These are phyloP conservation scores for Blastocystis sp. DNA, from an alignment of 352 stramenopile genomes.

Conservation along the genomic window DNA sequence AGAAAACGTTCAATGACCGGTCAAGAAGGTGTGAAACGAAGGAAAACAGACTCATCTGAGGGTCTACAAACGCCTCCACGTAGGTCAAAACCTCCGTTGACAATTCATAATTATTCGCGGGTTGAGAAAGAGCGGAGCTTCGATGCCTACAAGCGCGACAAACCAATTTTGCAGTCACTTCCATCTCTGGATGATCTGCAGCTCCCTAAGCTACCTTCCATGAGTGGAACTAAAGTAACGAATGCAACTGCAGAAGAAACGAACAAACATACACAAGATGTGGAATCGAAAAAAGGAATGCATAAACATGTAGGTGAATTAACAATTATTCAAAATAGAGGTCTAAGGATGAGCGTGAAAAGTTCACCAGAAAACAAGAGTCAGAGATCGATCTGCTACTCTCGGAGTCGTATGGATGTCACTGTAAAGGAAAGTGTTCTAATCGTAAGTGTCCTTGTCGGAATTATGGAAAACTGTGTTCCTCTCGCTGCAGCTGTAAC, in stretches of 20 bases:
- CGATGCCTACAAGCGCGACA: not conserved
- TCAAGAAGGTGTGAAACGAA: not conserved
- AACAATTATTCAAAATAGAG: not conserved
- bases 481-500: not conserved
- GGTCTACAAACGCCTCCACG: not conserved
- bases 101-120: not conserved
- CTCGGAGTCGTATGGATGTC: not conserved
- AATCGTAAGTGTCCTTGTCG: constrained; percentile 44
- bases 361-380: not conserved
- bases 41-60: not conserved
- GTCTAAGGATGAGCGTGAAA: not conserved
- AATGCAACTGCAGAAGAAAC: not conserved
- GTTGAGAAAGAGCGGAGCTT: not conserved
- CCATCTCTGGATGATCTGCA: not conserved
- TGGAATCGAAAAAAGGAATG: not conserved
- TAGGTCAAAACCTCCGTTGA: not conserved
- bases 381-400: not conserved
- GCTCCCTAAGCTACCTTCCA: not conserved
- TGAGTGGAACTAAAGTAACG: not conserved
- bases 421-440: constrained; percentile 41
- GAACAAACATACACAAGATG: not conserved
- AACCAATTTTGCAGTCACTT: not conserved
- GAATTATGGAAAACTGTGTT: constrained; percentile 1
- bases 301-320: not conserved
- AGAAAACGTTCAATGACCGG: not conserved